A percentile compares a stretch with the other conserved stretches of the same genome.
phyloP scores from a whole-genome alignment of 2,329 filamentous ascomycete species.

The Aspergillus aculeatinus region DNA sequence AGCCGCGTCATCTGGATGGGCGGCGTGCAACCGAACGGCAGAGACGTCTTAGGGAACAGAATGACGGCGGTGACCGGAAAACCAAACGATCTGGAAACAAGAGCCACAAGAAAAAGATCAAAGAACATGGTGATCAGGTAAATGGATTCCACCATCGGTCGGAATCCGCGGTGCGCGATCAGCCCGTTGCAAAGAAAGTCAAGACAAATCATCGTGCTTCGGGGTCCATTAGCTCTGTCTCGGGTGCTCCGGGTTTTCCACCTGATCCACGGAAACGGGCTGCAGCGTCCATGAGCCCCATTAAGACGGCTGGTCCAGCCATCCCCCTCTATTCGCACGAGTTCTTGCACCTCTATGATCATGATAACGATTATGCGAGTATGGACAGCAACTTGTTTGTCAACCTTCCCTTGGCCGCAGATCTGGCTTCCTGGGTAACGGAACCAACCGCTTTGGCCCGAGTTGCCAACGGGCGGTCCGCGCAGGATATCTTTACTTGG shows the following conservation, averaged over 20 bases:
- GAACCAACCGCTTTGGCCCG: constrained; percentile 67
- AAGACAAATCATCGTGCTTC: constrained; percentile 80
- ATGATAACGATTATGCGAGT: constrained; percentile 57
- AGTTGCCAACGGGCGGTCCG: constrained; percentile 63
- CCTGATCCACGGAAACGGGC: constrained; percentile 63
- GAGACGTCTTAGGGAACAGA: constrained; percentile 59
- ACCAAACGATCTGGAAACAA: constrained; percentile 73
- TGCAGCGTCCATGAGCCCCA: constrained; percentile 67
- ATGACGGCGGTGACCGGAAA: constrained; percentile 66
- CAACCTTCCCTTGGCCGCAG: constrained; percentile 71
- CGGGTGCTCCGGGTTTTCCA: constrained; percentile 63
- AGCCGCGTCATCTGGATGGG: constrained; percentile 71
- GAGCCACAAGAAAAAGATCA: constrained; percentile 83
- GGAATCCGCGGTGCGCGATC: constrained; percentile 53
- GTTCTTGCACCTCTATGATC: constrained; percentile 73
- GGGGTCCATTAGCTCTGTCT: constrained; percentile 70
- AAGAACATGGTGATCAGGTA: constrained; percentile 51
- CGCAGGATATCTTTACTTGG: constrained; percentile 69
- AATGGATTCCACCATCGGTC: constrained; percentile 59
- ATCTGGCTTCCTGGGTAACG: constrained; percentile 74
- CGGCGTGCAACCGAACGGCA: constrained; percentile 74
- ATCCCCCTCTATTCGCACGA: constrained; percentile 70
- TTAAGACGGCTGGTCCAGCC: constrained; percentile 61
- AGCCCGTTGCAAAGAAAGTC: constrained; percentile 69
- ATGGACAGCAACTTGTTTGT: constrained; percentile 74